These are phyloP conservation scores for Oxyria digyna DNA, from an alignment of 148 eudicot species.

Conservation along the genomic window DNA sequence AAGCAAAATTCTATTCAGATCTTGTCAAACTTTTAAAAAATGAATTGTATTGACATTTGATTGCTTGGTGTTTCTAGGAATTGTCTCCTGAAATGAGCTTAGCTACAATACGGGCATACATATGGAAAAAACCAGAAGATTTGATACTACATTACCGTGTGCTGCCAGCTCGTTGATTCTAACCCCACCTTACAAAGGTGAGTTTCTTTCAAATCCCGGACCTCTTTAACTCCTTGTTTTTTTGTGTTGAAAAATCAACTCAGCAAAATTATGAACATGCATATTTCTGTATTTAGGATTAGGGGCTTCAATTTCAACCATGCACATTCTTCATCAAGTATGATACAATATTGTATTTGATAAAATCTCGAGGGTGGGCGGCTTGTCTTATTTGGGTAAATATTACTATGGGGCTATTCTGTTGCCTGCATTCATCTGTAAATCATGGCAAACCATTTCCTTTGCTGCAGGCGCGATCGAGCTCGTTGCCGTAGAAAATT, in stretches of 20 bases:
- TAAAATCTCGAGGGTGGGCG: not conserved
- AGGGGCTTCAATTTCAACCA: not conserved
- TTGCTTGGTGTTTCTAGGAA: conserved; percentile 28
- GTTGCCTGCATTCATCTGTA: not conserved
- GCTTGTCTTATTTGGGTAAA: not conserved
- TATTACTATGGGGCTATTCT: too few relatives aligned
- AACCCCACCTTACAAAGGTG: conserved; percentile 14
- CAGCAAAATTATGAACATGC: too few relatives aligned
- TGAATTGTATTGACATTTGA: not conserved
- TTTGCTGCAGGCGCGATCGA: too few relatives aligned
- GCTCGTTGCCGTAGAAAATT: not conserved
- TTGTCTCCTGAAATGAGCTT: conserved; percentile 92
- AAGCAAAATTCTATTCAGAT: too few relatives aligned
- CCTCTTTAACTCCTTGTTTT: not conserved
- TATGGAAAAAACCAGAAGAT: conserved; percentile 93
- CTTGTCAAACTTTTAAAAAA: too few relatives aligned
- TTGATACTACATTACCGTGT: conserved; percentile 70
- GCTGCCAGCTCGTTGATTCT: conserved; percentile 45
- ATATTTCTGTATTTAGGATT: not conserved
- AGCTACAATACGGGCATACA: conserved; percentile 82
- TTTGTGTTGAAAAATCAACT: too few relatives aligned
- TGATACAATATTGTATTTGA: not conserved
- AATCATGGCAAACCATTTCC: not conserved
- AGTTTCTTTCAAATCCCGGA: conserved; percentile 11
- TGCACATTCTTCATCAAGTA: not conserved